A percentile compares a stretch with the other conserved stretches of the same genome.
phyloP scores from a whole-genome alignment of 1,139 yeast species.

The Wickerhamiella pararugosa region DNA sequence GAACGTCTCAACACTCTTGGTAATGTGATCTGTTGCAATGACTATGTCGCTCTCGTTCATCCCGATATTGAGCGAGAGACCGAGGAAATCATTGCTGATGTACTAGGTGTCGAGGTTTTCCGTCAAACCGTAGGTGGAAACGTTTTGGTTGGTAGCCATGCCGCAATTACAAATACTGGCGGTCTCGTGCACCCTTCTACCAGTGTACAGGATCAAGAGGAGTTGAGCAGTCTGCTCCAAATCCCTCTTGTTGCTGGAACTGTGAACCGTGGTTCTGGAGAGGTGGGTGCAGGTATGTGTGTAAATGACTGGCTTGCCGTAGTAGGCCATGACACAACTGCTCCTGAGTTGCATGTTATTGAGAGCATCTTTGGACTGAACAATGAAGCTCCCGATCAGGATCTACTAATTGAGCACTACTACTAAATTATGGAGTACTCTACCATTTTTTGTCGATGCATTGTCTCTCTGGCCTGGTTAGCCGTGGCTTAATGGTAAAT shows the following conservation, averaged over 20 bases:
- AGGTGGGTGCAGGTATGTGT: constrained; percentile 97
- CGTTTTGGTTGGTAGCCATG: constrained; percentile 92
- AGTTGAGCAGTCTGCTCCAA: constrained; percentile 83
- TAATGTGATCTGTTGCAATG: constrained; percentile 96
- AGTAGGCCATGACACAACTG: constrained; percentile 93
- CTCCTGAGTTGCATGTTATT: constrained; percentile 92
- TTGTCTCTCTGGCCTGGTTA: neutral
- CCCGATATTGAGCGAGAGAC: constrained; percentile 99
- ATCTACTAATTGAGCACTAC: constrained; percentile 28
- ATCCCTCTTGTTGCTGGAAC: constrained; percentile 98
- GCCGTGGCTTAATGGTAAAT: no score
- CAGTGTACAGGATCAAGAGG: constrained; percentile 94
- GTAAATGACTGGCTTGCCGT: constrained; percentile 98
- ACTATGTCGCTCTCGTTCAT: constrained; percentile 95
- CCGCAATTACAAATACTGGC: constrained; percentile 91
- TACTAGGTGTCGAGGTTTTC: constrained; percentile 97
- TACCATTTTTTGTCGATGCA: neutral
- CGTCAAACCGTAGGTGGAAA: constrained; percentile 98
- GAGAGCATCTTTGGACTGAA: constrained; percentile 68
- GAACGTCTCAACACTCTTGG: constrained; percentile 95
- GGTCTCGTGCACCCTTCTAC: constrained; percentile 98
- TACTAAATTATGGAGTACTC: constrained; percentile 17
- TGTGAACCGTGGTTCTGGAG: constrained; percentile 92
- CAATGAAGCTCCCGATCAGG: constrained; percentile 28
- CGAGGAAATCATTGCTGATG: constrained; percentile 96